A percentile compares a stretch with the other conserved stretches of the same genome.
Evolutionary conservation across 2,329 filamentous ascomycete species (phyloP).

Genomic region (Pyrenophora graminea): DNA sequence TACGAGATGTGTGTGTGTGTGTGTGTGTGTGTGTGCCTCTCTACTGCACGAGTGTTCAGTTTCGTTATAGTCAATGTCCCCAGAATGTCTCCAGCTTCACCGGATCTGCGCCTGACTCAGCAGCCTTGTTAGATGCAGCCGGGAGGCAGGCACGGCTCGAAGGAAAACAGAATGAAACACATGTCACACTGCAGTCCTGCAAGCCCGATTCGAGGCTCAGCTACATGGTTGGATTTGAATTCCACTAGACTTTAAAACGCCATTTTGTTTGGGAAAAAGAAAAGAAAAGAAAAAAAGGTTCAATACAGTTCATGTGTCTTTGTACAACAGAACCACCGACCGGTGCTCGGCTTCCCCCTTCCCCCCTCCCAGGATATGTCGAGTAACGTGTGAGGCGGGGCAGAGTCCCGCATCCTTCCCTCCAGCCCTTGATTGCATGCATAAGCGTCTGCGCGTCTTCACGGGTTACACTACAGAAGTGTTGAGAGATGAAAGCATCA

Average conservation of each 20-base stretch:
- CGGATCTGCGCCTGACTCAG: constrained; percentile 8
- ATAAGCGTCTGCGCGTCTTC: neutral
- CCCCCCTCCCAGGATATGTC: constrained; percentile 1
- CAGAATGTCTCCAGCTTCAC: constrained; percentile 2
- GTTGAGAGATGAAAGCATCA: neutral
- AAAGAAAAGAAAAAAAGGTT: neutral
- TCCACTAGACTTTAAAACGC: neutral
- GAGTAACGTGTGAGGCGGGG: constrained; percentile 1
- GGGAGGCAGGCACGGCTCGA: neutral
- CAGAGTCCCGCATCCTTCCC: neutral
- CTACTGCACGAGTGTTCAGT: too few relatives aligned
- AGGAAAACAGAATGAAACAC: neutral
- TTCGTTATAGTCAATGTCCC: neutral
- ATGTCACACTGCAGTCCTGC: constrained; percentile 10
- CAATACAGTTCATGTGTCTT: too few relatives aligned
- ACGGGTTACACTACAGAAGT: constrained; percentile 3
- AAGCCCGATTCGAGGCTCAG: neutral
- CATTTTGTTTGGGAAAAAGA: neutral
- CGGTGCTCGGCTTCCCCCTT: neutral
- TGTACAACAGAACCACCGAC: too few relatives aligned
- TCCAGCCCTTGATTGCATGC: constrained; percentile 4
- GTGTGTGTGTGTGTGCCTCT: too few relatives aligned
- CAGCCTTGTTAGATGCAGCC: constrained; percentile 3
- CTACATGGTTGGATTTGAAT: neutral
- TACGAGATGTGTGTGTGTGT: too few relatives aligned